Evolutionary conservation across 1,139 yeast genomes (phyloP), one percentile per base, ranked within the genome.

Genomic region (Kodamaea sp.): DNA sequence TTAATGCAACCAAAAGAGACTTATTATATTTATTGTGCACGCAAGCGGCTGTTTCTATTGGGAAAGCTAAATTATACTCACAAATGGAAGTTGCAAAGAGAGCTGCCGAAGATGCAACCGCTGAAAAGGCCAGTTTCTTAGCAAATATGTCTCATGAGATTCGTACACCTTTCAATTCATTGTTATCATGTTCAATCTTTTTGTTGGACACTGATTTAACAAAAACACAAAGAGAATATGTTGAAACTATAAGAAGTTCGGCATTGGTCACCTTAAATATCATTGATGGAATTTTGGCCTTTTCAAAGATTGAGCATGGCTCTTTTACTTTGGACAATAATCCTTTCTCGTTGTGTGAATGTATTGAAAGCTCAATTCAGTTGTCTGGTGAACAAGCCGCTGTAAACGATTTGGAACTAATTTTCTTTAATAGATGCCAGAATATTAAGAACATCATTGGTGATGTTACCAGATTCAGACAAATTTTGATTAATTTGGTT

Each of bases 121-220:
- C 75, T 4, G 81, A 75, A 47, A 77, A 75, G 57, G 79, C 81
- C 2, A 70, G 78, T 38, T 77, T 77, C 47, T 53, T 77, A 39
- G 80, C 81, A n/a, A 76, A 76, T 45, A 76, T 77, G 81, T 73
- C 79, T 1, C 80, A 77, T 52, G 82, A 77, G 50, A 76, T 77
- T 36, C 57, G 82, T 43, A 77, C 82, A 1, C 82, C 81, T 0
- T 76, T 77, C 57, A 77, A 77, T 53, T 77, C 81, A 1, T 57
- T 78, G 35, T 58, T 77, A 41, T 74, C 79, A 5, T 77, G 81
- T 53, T 73, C 81, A 2, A 67, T 75, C 5, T 76, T 77, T 50
- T 59, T 76, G 37, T 54, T 75, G 36, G 81, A 77, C 47, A 77
- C 81, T 0, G 59, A 62, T 1, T 55, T 77, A 37, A 70, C 65